A percentile compares a stretch with the other conserved stretches of the same genome.
These are phyloP conservation scores for Odonthalia washingtoniensis DNA, from an alignment of 31 red algal species.

Conservation along the genomic window DNA sequence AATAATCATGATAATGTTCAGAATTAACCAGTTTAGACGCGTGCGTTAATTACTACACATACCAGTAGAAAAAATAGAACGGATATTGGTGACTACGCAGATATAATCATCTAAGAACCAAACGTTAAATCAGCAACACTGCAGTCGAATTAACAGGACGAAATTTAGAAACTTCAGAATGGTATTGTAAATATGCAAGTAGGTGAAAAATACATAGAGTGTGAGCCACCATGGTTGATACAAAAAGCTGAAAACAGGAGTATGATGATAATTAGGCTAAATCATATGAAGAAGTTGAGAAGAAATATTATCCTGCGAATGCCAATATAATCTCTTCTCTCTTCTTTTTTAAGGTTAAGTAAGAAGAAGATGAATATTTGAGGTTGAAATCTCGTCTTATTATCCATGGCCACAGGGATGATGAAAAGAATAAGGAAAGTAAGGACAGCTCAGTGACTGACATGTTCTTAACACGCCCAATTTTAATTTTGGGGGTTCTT, in stretches of 20 bases:
- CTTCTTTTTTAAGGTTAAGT: background rate
- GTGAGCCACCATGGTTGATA: background rate
- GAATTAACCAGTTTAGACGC: background rate
- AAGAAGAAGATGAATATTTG: background rate
- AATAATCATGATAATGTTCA: background rate
- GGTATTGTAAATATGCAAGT: background rate
- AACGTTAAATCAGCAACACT: background rate
- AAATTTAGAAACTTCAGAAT: background rate
- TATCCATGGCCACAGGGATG: background rate
- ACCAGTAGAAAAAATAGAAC: background rate
- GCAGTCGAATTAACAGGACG: background rate
- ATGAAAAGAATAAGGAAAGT: background rate
- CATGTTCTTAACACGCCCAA: background rate
- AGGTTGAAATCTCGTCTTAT: background rate
- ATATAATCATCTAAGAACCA: background rate
- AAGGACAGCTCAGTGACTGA: background rate
- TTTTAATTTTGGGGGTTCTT: background rate
- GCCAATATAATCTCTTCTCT: conserved; percentile 4
- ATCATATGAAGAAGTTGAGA: background rate
- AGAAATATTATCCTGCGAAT: background rate
- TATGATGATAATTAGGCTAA: background rate
- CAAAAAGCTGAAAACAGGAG: background rate
- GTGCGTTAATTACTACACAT: background rate
- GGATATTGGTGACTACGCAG: background rate
- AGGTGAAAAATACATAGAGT: background rate